Conservation (phyloP, 2,329 filamentous ascomycete genomes). For the Uncinocarpus reesii region DNA sequence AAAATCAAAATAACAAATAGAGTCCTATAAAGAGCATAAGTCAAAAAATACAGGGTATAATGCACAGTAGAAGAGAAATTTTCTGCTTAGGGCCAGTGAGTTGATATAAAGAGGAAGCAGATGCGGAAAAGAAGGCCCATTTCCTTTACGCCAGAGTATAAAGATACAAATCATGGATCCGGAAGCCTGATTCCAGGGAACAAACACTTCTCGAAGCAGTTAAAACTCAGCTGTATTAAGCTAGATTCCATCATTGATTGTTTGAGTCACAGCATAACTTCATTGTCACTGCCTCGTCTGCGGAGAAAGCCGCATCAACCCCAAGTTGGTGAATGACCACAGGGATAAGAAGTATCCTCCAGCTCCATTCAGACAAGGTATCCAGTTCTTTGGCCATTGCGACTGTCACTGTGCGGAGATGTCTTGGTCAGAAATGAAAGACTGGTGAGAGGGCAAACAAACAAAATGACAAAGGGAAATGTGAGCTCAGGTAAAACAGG, state of each 20-base stretch:
- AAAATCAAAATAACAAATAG: neutral
- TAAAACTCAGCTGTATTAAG: neutral
- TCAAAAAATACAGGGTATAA: neutral
- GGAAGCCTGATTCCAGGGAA: neutral
- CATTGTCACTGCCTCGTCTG: neutral
- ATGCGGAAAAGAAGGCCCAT: neutral
- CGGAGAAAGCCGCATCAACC: neutral
- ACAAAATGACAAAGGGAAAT: neutral
- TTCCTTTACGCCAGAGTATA: neutral
- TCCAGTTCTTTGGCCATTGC: neutral
- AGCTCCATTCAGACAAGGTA: neutral
- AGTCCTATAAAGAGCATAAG: neutral
- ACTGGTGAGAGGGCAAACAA: slow-evolving; percentile 1
- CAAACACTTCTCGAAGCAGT: neutral
- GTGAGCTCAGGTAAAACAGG: neutral
- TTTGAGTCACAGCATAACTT: neutral
- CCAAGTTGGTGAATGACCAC: neutral
- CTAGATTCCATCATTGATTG: neutral
- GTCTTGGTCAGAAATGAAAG: slow-evolving; percentile 5
- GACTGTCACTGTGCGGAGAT: neutral
- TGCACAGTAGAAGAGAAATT: neutral
- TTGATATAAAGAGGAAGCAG: neutral
- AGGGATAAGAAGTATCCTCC: neutral
- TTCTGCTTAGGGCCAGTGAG: neutral
- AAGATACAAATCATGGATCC: neutral